phyloP scores from a whole-genome alignment of 2,329 filamentous ascomycete genomes.

The Fusarium gaditjirri region DNA sequence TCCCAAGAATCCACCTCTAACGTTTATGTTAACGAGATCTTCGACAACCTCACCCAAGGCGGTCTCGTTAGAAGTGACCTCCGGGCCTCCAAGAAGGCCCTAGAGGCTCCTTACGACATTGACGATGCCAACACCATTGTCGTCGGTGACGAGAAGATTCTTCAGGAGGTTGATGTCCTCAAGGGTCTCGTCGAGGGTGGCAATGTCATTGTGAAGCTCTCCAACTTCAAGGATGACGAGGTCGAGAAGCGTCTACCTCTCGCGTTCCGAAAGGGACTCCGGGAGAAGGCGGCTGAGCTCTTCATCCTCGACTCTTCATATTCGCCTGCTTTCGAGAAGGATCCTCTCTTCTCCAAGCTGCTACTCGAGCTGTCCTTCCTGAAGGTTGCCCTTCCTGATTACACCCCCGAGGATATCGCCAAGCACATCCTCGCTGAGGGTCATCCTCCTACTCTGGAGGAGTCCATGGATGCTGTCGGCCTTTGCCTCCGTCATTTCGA shows the following conservation, averaged over 20 bases:
- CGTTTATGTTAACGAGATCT: conserved; percentile 69
- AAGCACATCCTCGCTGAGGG: conserved; percentile 72
- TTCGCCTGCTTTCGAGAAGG: conserved; percentile 74
- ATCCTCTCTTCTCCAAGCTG: conserved; percentile 71
- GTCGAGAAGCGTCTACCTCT: conserved; percentile 85
- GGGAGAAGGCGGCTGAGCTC: conserved; percentile 75
- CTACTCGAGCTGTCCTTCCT: conserved; percentile 87
- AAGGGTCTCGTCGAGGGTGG: conserved; percentile 76
- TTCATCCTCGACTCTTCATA: conserved; percentile 79
- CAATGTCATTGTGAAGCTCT: conserved; percentile 78
- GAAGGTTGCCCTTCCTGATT: conserved; percentile 75
- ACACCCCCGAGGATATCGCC: conserved; percentile 69
- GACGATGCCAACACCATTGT: conserved; percentile 82
- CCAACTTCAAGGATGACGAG: conserved; percentile 87
- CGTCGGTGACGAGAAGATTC: conserved; percentile 81
- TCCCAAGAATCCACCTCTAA: conserved; percentile 78
- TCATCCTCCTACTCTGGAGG: conserved; percentile 59
- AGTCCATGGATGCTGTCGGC: conserved; percentile 74
- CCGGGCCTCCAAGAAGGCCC: conserved; percentile 80
- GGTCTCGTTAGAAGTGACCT: conserved; percentile 87
- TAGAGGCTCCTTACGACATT: conserved; percentile 86
- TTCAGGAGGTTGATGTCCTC: conserved; percentile 81
- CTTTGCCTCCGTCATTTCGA: conserved; percentile 78
- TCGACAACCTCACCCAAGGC: conserved; percentile 75
- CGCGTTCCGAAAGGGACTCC: conserved; percentile 75